Conservation (phyloP, 2,329 filamentous ascomycete genomes). For the Fusarium burgessii region DNA sequence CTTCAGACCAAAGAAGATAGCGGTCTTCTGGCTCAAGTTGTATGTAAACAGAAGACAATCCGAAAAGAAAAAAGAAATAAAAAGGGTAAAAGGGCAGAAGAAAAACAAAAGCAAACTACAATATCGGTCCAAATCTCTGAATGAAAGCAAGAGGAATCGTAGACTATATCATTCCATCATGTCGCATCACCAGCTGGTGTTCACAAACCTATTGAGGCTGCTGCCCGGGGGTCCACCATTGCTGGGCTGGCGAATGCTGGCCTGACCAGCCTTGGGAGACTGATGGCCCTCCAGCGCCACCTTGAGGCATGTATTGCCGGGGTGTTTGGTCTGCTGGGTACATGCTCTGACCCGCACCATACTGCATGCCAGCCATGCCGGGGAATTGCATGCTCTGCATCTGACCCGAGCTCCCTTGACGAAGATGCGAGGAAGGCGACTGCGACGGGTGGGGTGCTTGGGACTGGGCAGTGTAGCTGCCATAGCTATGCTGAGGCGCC, state of each 20-base stretch:
- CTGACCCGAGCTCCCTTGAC: slow-evolving; percentile 66
- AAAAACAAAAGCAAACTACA: slow-evolving; percentile 15
- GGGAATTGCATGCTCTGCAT: slow-evolving; percentile 73
- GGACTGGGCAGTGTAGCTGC: slow-evolving; percentile 65
- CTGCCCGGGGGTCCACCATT: slow-evolving; percentile 67
- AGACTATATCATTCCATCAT: slow-evolving; percentile 41
- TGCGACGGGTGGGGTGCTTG: slow-evolving; percentile 65
- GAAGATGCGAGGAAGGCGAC: slow-evolving; percentile 70
- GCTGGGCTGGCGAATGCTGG: slow-evolving; percentile 71
- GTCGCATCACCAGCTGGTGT: slow-evolving; percentile 27
- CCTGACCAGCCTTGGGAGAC: slow-evolving; percentile 67
- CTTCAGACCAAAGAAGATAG: slow-evolving; percentile 43
- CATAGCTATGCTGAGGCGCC: slow-evolving; percentile 67
- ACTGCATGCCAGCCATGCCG: slow-evolving; percentile 71
- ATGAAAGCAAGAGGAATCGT: slow-evolving; percentile 28
- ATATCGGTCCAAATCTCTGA: slow-evolving; percentile 27
- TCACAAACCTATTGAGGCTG: slow-evolving; percentile 54
- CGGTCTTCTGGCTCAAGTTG: slow-evolving; percentile 33
- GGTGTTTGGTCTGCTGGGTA: slow-evolving; percentile 73
- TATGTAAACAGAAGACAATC: slow-evolving; percentile 19
- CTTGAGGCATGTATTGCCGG: slow-evolving; percentile 75
- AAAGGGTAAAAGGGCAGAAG: slow-evolving; percentile 4
- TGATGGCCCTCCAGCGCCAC: slow-evolving; percentile 62
- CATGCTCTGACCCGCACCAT: slow-evolving; percentile 68
- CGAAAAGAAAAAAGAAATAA: not conserved